Evolutionary conservation across 108 stramenopile species (phyloP), one percentile per base, ranked within the genome.

Genomic region (Parietichytrium sp.): DNA sequence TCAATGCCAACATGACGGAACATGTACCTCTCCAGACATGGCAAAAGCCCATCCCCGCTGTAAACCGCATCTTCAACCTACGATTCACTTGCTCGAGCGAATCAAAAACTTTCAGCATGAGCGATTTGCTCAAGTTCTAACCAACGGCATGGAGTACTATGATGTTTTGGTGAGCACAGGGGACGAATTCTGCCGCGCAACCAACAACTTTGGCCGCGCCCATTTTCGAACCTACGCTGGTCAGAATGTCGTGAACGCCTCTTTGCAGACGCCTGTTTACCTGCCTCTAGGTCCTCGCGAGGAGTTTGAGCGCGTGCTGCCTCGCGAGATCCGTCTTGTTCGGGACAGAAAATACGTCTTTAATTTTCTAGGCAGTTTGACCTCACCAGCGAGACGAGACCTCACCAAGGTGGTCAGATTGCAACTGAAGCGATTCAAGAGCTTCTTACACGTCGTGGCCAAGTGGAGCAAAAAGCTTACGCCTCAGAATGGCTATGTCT

Each of bases 401-500:
- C 61, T 72, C 61, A 42, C 45, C 6, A 72, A 72, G 6, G 15
- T 45, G 61, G 38, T 72, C 15, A 12, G 61, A 13, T 6, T 6
- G 10, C 13, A n/a, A 23, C n/a, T 15, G 29, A 38, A 72, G 20
- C 36, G 45, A 42, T 72, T 45, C 42, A 1, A 16, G 3, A 33
- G n/a, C 6, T 72, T 72, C 45, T 33, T 72, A 10, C 45, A 42
- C 38, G 61, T 72, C 10, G 61, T 72, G 33, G 36, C 61, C 33
- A 72, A 72, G 61, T 72, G 61, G 61, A 72, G 45, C 13, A 72
- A 72, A 25, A 33, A 72, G 33, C 61, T 72, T 6, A 72, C 61
- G 33, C 6, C 10, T 2, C 38, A 33, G n/a, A 72, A 72, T 3
- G 84, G 77, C 42, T 86, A 88, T 29, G 47, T 86, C 30, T 33